Base-by-base conservation (phyloP, 163 green algal genomes). In the Trebouxia gelatinosa region DNA sequence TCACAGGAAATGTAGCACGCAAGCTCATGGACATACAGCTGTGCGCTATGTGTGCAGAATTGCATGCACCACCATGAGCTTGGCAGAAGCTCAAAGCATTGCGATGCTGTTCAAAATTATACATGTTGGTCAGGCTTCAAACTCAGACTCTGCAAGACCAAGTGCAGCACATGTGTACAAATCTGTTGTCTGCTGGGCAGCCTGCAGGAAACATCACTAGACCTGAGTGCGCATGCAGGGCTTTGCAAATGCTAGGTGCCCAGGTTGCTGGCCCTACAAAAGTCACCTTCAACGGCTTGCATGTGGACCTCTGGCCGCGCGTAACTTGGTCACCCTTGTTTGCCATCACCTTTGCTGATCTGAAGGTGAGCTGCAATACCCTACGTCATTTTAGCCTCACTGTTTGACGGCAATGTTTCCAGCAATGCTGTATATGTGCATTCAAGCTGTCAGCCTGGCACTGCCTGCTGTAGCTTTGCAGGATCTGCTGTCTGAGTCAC, bases 251-350 rank as follows among this genome's bases (percentile, higher is more conserved):
- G 65, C 37, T 90, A 9, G 91, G 89, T 16, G 89, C 84, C 9
- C 43, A 83, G 1, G 79, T 98, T 31, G 90, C 79, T 0, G 83
- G 67, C 0, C 87, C 92, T 3, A 38, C 32, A 32, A 61, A 75
- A 13, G 77, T 54, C 13, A 81, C 78, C 31, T 98, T 95, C 85
- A 97, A 95, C 77, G 91, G 90, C 23, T 87, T 98, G n/a, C n/a
- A 85, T n/a, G 65, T 94, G 29, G 78, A 94, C 77, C 64, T 97
- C 31, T 93, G 89, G 84, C 93, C 95, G 0, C 83, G 87, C 5
- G 87, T 99, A 13, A 84, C 91, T 70, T 92, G 93, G 82, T 85
- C 83, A 1, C 94, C 94, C 0, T 46, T 81, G 1, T 98, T 94
- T 78, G 94, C 91, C 0, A 59, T 89, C 34, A 90, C 87, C 26